Evolutionary conservation across 2,329 filamentous ascomycete species (phyloP).

Genomic region (Rasamsonia emersonii): DNA sequence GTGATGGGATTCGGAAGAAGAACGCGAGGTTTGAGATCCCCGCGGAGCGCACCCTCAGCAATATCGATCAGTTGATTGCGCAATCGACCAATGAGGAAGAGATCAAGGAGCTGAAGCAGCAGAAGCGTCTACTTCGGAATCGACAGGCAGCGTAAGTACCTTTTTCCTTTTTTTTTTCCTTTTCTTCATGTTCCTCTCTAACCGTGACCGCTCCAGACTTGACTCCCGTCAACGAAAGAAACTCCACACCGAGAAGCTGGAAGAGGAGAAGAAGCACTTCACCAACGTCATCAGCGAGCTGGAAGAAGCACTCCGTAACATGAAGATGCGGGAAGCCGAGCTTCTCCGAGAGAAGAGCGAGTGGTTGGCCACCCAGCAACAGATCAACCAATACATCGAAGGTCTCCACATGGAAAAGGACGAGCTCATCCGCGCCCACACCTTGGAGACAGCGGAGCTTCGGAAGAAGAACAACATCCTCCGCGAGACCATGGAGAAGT

Average conservation of each 20-base stretch:
- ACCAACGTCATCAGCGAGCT: conserved; percentile 66
- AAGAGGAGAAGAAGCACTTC: conserved; percentile 93
- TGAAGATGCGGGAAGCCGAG: conserved; percentile 53
- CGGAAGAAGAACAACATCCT: conserved; percentile 87
- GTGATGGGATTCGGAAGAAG: conserved; percentile 95
- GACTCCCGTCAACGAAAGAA: conserved; percentile 97
- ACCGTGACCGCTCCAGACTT: conserved; percentile 49
- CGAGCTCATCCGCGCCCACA: conserved; percentile 80
- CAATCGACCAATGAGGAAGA: conserved; percentile 75
- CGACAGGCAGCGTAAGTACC: conserved; percentile 84
- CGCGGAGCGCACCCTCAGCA: conserved; percentile 81
- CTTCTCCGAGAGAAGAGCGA: conserved; percentile 49
- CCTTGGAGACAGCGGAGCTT: conserved; percentile 80
- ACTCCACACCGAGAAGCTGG: conserved; percentile 91
- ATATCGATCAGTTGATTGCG: conserved; percentile 87
- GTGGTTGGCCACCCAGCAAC: conserved; percentile 63
- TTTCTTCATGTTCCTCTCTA: background rate
- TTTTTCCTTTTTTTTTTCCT: conserved; percentile 13
- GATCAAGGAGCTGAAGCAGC: conserved; percentile 97
- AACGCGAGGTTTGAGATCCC: conserved; percentile 97
- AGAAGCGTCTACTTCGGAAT: conserved; percentile 90
- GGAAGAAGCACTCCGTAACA: conserved; percentile 64
- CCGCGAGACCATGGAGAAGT: conserved; percentile 51
- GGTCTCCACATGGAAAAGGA: conserved; percentile 78
- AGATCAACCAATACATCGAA: conserved; percentile 66